Evolutionary conservation across 352 stramenopile species (phyloP).

Genomic region (Saprolegnia parasitica): DNA sequence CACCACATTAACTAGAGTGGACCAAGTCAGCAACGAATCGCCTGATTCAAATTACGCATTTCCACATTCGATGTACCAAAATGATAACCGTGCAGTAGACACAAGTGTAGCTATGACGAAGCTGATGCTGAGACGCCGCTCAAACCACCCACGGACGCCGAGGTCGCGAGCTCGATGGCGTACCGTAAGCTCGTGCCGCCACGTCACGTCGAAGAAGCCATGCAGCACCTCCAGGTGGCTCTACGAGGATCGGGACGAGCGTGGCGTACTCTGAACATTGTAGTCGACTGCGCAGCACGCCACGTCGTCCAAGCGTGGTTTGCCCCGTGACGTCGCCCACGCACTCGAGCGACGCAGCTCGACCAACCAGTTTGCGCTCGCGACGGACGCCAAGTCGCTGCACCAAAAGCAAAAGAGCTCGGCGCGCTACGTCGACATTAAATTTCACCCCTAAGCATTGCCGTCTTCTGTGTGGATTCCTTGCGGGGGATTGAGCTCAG

Average conservation of each 20-base stretch:
- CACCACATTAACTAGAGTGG: too few species aligned
- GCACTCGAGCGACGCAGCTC: neutral
- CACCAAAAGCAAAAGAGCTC: conserved; percentile 16
- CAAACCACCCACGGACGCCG: conserved; percentile 24
- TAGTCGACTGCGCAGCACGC: neutral
- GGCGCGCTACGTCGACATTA: conserved; percentile 23
- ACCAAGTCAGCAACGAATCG: too few species aligned
- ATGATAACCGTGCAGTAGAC: too few species aligned
- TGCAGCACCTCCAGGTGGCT: conserved; percentile 11
- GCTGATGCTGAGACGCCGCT: neutral
- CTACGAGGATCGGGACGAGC: neutral
- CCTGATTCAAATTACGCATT: too few species aligned
- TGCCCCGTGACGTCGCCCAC: conserved; percentile 10
- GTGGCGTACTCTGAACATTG: neutral
- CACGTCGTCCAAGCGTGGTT: neutral
- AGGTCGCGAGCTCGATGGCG: conserved; percentile 13
- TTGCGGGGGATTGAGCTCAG: too few species aligned
- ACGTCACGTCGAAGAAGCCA: conserved; percentile 21
- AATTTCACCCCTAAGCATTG: conserved; percentile 8
- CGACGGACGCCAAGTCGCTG: conserved; percentile 9
- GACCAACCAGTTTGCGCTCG: conserved; percentile 24
- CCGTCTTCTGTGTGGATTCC: too few species aligned
- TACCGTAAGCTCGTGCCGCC: conserved; percentile 26
- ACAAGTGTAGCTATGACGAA: neutral
- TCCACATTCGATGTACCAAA: too few species aligned